Percentiles rank a stretch among this genome's conserved stretches.
These are phyloP conservation scores for Peterozyma toletana DNA, from an alignment of 805 yeast species.

Conservation along the genomic window DNA sequence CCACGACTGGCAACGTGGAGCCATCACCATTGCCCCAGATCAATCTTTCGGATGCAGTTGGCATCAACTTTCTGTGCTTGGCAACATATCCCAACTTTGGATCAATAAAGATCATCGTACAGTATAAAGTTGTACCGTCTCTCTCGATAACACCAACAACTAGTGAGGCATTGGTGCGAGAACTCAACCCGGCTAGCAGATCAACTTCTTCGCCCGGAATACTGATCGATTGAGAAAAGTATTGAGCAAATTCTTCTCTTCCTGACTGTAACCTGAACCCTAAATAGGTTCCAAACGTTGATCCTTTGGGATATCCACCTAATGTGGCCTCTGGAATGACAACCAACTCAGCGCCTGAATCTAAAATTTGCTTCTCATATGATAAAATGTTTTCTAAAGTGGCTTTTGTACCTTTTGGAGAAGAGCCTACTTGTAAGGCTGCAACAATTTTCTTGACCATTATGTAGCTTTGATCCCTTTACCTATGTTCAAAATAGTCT, in stretches of 20 bases:
- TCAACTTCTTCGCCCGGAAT: conserved; percentile 29
- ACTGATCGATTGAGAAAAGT: conserved; percentile 25
- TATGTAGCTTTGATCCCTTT: too few relatives aligned
- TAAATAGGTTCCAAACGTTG: conserved; percentile 32
- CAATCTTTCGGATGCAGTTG: conserved; percentile 36
- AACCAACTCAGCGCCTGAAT: conserved; percentile 25
- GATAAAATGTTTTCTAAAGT: conserved; percentile 30
- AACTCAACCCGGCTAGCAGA: conserved; percentile 24
- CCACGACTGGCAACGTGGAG: conserved; percentile 30
- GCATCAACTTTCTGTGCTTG: conserved; percentile 36
- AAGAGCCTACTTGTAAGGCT: conserved; percentile 35
- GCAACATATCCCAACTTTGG: conserved; percentile 29
- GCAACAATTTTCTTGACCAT: conserved; percentile 21
- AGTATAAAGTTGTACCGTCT: conserved; percentile 30
- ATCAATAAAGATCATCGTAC: conserved; percentile 32
- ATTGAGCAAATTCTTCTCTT: conserved; percentile 29
- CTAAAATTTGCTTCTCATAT: conserved; percentile 27
- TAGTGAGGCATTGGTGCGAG: conserved; percentile 25
- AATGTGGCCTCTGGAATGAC: conserved; percentile 38
- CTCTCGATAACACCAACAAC: conserved; percentile 34
- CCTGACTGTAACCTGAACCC: conserved; percentile 35
- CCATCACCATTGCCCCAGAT: conserved; percentile 44
- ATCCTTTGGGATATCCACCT: conserved; percentile 42
- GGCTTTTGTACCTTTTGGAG: conserved; percentile 27
- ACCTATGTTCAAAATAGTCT: too few relatives aligned